Base-by-base conservation (phyloP, 2,329 filamentous ascomycete species). In the Diaporthe humulicola region DNA sequence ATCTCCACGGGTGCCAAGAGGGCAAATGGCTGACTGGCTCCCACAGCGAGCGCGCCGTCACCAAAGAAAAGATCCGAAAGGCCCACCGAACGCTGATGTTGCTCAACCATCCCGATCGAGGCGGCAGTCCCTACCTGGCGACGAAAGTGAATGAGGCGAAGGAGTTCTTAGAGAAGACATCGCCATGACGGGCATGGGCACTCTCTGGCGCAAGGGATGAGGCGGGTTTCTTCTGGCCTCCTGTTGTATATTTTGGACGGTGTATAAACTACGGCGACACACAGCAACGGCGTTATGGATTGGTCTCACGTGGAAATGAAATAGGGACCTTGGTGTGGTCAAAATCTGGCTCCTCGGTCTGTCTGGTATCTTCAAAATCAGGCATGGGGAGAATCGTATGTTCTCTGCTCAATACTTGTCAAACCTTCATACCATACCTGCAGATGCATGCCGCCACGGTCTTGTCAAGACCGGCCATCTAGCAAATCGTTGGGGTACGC, bases 121-220 rank as follows among this genome's bases (percentile, higher is more conserved):
- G 97, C 78, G 97, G 97, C 52, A 98, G 95, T 82, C 97, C 97
- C 10, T 99, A 98, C 83, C 87, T 99, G 58, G 97, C 97, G 19
- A 98, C 96, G 71, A 99, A 99, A 85, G 94, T 99, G 83, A 99
- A 99, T 86, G 97, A 99, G 85, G 97, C 97, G 52, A 99, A 99
- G 85, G 96, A 98, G 83, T 91, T 98, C 77, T 83, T 99, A 78
- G 97, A 99, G 83, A 98, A 98, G 85, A 88, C 86, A 71, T 75
- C 79, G 22, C 78, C 77, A 67, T 82, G 52, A 79, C 42, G 48
- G n/a, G 38, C 15, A 56, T 36, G n/a, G 70, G 36, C n/a, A 40
- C 30, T 28, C 45, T 45, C 45, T 60, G 57, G 52, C 28, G 66
- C n/a, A 36, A 50, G 33, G n/a, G 28, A 17, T 22, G 54, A 60